Percentiles rank a stretch among this genome's conserved stretches.
Evolutionary conservation across 306 rosid species (phyloP).

Genomic region (Biancaea sappan): DNA sequence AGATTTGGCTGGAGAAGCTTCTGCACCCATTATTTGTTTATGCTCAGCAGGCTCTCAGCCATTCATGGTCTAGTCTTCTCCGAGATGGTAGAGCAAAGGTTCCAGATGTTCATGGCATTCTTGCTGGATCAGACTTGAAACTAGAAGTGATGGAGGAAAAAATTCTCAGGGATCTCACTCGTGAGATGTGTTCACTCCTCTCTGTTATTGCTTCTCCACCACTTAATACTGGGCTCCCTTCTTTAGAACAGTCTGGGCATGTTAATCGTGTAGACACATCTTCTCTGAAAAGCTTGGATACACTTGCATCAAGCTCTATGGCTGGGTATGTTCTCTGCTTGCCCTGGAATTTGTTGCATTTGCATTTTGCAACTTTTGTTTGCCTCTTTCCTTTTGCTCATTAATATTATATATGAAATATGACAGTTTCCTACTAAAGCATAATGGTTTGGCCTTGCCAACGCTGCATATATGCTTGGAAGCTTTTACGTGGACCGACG

Average conservation of each 20-base stretch:
- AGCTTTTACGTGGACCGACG: conserved; percentile 87
- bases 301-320: conserved; percentile 71
- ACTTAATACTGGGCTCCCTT: conserved; percentile 75
- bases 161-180: conserved; percentile 83
- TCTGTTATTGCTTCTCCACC: conserved; percentile 73
- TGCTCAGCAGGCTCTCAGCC: conserved; percentile 70
- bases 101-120: conserved; percentile 76
- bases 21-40: conserved; percentile 76
- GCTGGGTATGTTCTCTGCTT: conserved; percentile 73
- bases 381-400: conserved; percentile 22
- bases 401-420: conserved; percentile 9
- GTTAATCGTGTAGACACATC: conserved; percentile 60
- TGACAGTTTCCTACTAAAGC: conserved; percentile 86
- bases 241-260: conserved; percentile 91
- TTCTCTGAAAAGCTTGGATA: conserved; percentile 75
- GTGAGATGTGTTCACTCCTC: conserved; percentile 81
- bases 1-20: conserved; percentile 85
- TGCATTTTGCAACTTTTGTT: conserved; percentile 7
- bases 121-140: conserved; percentile 81
- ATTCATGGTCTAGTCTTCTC: conserved; percentile 87
- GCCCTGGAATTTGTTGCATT: conserved; percentile 30
- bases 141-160: conserved; percentile 95
- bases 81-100: conserved; percentile 89
- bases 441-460: conserved; percentile 73
- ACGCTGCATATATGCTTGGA: conserved; percentile 69